Percentiles rank a stretch among this genome's conserved stretches.
Conservation (phyloP, 305 asterid species). For the Euphrasia arctica region DNA sequence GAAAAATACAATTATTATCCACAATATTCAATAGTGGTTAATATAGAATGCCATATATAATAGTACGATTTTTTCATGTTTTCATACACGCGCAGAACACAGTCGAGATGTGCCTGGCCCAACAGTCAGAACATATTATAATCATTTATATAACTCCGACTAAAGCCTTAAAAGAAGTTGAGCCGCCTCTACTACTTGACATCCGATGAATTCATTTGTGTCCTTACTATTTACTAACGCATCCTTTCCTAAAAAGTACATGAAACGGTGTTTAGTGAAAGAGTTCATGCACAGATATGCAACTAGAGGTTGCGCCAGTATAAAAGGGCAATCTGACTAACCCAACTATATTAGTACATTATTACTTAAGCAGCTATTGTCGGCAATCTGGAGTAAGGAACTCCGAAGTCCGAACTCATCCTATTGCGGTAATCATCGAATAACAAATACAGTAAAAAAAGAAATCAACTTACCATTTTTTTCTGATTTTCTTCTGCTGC, state of each 20-base stretch:
- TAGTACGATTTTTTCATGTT: too few species aligned
- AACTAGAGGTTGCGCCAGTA: background rate
- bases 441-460: constrained; percentile 5
- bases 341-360: too few species aligned
- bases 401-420: too few species aligned
- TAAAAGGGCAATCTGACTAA: too few species aligned
- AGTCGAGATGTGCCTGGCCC: background rate
- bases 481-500: constrained; percentile 74
- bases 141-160: constrained; percentile 13
- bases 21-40: too few species aligned
- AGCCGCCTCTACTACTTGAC: constrained; percentile 21
- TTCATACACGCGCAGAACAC: too few species aligned
- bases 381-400: background rate
- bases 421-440: constrained; percentile 6
- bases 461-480: constrained; percentile 47
- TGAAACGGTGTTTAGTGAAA: background rate
- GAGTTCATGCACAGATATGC: background rate
- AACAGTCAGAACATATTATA: background rate
- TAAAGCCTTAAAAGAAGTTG: background rate
- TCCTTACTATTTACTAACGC: constrained; percentile 34
- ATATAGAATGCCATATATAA: too few species aligned
- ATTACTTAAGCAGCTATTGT: background rate
- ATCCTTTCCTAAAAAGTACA: constrained; percentile 41
- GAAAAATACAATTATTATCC: too few species aligned
- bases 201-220: constrained; percentile 29